A percentile compares a stretch with the other conserved stretches of the same genome.
Conservation (phyloP, 768 basidiomycete species). For the Mycena olivaceomarginata region DNA sequence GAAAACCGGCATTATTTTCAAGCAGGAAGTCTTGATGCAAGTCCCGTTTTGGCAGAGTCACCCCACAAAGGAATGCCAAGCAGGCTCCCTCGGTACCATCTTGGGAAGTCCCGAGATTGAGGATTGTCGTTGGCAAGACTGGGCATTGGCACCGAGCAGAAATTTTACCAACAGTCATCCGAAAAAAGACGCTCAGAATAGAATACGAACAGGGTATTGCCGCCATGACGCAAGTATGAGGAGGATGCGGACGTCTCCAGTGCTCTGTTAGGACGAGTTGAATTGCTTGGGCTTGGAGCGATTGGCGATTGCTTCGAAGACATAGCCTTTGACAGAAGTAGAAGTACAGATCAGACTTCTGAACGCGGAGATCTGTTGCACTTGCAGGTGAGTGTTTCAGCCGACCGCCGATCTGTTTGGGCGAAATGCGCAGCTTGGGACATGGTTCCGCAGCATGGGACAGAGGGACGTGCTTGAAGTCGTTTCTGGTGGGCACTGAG, state of each 20-base stretch:
- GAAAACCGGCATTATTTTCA: background rate
- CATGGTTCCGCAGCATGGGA: too few relatives aligned
- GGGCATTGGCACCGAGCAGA: background rate
- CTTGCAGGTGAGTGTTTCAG: background rate
- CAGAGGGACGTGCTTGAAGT: too few relatives aligned
- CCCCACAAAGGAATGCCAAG: constrained; percentile 15
- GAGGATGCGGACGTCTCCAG: background rate
- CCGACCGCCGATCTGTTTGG: background rate
- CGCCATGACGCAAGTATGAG: too few relatives aligned
- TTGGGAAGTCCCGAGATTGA: background rate
- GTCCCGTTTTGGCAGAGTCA: background rate
- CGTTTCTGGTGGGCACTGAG: too few relatives aligned
- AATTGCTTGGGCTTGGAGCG: background rate
- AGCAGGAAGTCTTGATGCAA: background rate
- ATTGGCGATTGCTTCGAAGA: background rate
- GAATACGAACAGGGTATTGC: background rate
- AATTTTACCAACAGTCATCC: too few relatives aligned
- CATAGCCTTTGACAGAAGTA: background rate
- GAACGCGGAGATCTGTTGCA: background rate
- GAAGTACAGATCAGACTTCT: background rate
- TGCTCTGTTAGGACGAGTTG: background rate
- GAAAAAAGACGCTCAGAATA: too few relatives aligned
- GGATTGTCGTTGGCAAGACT: background rate
- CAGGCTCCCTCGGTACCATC: background rate
- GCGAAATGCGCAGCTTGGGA: too few relatives aligned